phyloP scores from a whole-genome alignment of 495 filamentous ascomycete genomes.

The Lophium mytilinum region DNA sequence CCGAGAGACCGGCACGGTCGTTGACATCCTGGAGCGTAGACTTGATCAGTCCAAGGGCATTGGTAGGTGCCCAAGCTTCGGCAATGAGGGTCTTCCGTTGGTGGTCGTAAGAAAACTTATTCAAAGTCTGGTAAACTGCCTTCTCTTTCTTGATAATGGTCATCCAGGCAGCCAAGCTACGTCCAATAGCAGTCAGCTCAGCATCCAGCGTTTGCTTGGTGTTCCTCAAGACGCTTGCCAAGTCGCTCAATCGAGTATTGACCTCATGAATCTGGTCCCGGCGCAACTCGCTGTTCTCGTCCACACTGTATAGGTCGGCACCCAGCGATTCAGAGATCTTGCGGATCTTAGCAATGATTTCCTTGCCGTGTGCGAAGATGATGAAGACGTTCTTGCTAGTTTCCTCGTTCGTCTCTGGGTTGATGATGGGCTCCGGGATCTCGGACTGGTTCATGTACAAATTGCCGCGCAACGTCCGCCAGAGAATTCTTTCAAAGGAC shows the following conservation, averaged over 20 bases:
- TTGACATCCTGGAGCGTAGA: slow-evolving; percentile 96
- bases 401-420: slow-evolving; percentile 83
- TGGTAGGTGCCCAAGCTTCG: slow-evolving; percentile 94
- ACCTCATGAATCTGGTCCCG: slow-evolving; percentile 95
- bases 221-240: slow-evolving; percentile 83
- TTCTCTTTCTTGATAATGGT: slow-evolving; percentile 97
- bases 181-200: slow-evolving; percentile 85
- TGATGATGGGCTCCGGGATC: slow-evolving; percentile 88
- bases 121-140: slow-evolving; percentile 92
- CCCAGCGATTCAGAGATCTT: slow-evolving; percentile 97
- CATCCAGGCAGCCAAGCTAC: slow-evolving; percentile 89
- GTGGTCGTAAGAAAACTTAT: slow-evolving; percentile 92
- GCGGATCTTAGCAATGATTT: slow-evolving; percentile 95
- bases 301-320: slow-evolving; percentile 89
- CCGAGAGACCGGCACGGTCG: slow-evolving; percentile 84
- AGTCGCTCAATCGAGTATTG: slow-evolving; percentile 82
- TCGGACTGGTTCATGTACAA: slow-evolving; percentile 99
- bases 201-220: slow-evolving; percentile 94
- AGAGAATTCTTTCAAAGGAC: slow-evolving; percentile 93
- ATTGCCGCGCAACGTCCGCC: slow-evolving; percentile 93
- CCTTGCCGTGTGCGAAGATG: slow-evolving; percentile 97
- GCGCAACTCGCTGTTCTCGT: slow-evolving; percentile 90
- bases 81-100: slow-evolving; percentile 93
- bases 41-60: slow-evolving; percentile 82
- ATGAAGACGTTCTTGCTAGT: slow-evolving; percentile 97